Evolutionary conservation across 1,284 basidiomycete genomes (phyloP).

Genomic region (Sphagnurus paluster): DNA sequence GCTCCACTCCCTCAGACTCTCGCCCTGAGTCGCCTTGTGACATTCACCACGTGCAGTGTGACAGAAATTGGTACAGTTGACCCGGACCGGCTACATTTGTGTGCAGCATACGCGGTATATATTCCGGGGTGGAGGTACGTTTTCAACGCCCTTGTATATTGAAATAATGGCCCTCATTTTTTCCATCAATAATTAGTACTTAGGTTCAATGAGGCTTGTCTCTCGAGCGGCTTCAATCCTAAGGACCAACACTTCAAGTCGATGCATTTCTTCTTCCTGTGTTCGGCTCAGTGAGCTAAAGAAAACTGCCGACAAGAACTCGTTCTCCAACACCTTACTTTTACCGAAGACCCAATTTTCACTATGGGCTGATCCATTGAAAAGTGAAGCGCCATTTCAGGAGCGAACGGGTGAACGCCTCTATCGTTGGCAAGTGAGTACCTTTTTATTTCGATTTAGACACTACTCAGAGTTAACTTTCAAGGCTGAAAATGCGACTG

Average conservation of each 20-base stretch:
- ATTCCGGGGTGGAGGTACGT: too few species aligned
- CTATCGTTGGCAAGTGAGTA: conserved; percentile 85
- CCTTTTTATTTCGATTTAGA: conserved; percentile 1
- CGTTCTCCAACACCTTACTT: conserved; percentile 63
- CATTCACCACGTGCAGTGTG: too few species aligned
- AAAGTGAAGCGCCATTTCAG: conserved; percentile 63
- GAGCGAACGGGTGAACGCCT: conserved; percentile 73
- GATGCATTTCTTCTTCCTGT: conserved; percentile 10
- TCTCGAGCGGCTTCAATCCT: conserved; percentile 2
- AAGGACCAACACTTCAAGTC: conserved; percentile 6
- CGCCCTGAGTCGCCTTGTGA: too few species aligned
- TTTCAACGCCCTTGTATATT: background rate
- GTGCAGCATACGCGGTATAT: too few species aligned
- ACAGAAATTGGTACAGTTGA: too few species aligned
- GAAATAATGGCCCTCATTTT: background rate
- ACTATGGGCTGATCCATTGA: conserved; percentile 69
- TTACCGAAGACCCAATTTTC: conserved; percentile 87
- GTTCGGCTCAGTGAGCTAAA: background rate
- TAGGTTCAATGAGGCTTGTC: conserved; percentile 9
- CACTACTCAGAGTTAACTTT: conserved; percentile 6
- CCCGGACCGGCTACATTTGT: too few species aligned
- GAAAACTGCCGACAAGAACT: conserved; percentile 32
- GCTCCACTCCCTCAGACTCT: too few species aligned
- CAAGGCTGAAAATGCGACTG: conserved; percentile 64
- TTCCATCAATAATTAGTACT: background rate